Conservation (phyloP, 306 rosid species). For the Arachis hypogaea region DNA sequence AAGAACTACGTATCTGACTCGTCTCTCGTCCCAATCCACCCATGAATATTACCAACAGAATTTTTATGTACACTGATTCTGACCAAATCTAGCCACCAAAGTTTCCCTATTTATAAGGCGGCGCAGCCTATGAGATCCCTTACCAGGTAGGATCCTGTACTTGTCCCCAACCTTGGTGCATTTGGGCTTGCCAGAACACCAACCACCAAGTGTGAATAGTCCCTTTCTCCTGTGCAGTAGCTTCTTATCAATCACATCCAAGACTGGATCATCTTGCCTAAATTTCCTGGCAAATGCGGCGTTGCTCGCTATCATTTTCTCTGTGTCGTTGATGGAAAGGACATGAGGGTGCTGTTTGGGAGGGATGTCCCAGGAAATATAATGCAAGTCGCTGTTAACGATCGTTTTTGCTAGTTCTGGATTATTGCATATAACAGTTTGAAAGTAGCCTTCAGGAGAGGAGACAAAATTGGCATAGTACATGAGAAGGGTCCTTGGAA, state of each 20-base stretch:
- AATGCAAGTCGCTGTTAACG: conserved; percentile 78
- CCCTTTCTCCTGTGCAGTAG: conserved; percentile 51
- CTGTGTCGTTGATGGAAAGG: conserved; percentile 63
- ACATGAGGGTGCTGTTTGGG: conserved; percentile 83
- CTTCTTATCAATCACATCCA: conserved; percentile 66
- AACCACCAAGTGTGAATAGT: conserved; percentile 72
- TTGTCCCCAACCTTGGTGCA: conserved; percentile 72
- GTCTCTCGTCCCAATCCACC: conserved; percentile 22
- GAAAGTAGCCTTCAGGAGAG: conserved; percentile 92
- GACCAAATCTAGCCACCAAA: conserved; percentile 46
- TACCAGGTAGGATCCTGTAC: conserved; percentile 62
- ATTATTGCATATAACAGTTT: conserved; percentile 75
- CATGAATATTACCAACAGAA: conserved; percentile 29
- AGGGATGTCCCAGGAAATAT: conserved; percentile 83
- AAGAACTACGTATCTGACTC: conserved; percentile 8
- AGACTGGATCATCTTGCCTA: conserved; percentile 52
- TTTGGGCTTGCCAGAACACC: conserved; percentile 68
- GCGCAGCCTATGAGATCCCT: conserved; percentile 65
- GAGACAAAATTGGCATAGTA: conserved; percentile 85
- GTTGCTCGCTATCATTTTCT: conserved; percentile 60
- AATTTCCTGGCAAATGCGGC: conserved; percentile 83
- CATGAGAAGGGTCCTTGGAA: conserved; percentile 84
- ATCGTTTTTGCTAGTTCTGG: conserved; percentile 70
- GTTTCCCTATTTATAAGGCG: conserved; percentile 53
- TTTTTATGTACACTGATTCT: conserved; percentile 69